These are phyloP conservation scores for Leavenworthia alabamica DNA, from an alignment of 345 rosid genomes.

Conservation along the genomic window DNA sequence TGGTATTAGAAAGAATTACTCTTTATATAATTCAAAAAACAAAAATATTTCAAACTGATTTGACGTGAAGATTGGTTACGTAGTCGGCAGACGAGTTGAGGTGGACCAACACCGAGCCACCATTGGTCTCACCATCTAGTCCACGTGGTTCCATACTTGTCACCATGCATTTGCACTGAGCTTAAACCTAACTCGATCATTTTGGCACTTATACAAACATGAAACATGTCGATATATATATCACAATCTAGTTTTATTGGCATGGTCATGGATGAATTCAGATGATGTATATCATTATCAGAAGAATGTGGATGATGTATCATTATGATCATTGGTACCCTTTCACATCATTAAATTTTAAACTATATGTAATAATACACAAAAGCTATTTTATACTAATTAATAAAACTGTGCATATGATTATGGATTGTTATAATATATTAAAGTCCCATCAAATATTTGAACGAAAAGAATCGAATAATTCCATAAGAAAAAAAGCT, in stretches of 20 bases:
- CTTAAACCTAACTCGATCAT: too few relatives aligned
- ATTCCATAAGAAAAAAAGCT: constrained; percentile 8
- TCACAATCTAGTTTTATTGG: constrained; percentile 7
- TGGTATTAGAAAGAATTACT: too few relatives aligned
- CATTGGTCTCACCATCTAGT: constrained; percentile 4
- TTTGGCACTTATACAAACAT: too few relatives aligned
- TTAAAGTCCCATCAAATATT: constrained; percentile 28
- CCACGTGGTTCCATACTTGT: constrained; percentile 23
- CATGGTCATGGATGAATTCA: constrained; percentile 5
- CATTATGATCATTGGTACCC: constrained; percentile 11
- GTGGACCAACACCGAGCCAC: constrained; percentile 5
- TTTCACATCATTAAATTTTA: constrained; percentile 18
- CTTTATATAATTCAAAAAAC: too few relatives aligned
- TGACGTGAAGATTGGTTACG: constrained; percentile 11
- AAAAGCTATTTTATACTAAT: constrained; percentile 10
- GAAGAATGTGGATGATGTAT: constrained; percentile 11
- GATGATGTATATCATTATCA: background rate
- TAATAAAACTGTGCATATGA: constrained; percentile 8
- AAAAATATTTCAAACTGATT: background rate
- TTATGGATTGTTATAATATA: constrained; percentile 25
- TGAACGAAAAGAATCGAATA: constrained; percentile 25
- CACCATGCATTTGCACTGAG: too few relatives aligned
- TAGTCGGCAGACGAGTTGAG: constrained; percentile 15
- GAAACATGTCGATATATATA: background rate
- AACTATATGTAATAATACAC: too few relatives aligned